Conservation (phyloP, 83 land plant genomes). For the Larix sibirica region DNA sequence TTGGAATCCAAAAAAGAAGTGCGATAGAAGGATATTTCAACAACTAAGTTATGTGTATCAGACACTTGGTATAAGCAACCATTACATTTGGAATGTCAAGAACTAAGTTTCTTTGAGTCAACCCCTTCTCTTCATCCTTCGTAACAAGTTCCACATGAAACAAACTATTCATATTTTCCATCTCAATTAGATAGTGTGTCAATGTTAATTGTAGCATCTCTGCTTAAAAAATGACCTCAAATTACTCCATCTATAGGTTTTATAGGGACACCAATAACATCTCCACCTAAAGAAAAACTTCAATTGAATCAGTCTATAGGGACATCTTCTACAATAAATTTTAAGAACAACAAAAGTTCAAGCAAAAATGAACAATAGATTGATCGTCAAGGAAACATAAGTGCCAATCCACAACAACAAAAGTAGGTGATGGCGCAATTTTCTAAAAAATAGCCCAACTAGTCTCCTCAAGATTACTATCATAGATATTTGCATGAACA, state of each 20-base stretch:
- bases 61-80: constrained; percentile 17
- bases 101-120: not conserved
- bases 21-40: not conserved
- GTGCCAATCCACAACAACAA: constrained; percentile 7
- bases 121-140: constrained; percentile 2
- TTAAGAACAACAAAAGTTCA: not conserved
- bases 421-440: not conserved
- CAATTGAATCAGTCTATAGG: not conserved
- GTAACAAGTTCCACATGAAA: constrained; percentile 10
- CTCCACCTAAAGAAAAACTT: constrained; percentile 3
- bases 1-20: constrained; percentile 10
- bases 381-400: constrained; percentile 1
- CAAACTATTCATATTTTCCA: constrained; percentile 15
- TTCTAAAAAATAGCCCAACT: constrained; percentile 10
- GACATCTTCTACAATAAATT: not conserved
- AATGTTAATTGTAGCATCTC: not conserved
- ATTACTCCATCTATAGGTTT: not conserved
- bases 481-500: not conserved
- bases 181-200: constrained; percentile 28
- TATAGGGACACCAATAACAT: not conserved
- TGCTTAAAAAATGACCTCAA: not conserved
- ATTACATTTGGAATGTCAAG: constrained; percentile 3
- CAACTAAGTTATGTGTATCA: not conserved
- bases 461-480: not conserved
- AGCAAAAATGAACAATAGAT: not conserved